These are phyloP conservation scores for Kalaharituber pfeilii DNA, from an alignment of 2,329 filamentous ascomycete species.

Conservation along the genomic window DNA sequence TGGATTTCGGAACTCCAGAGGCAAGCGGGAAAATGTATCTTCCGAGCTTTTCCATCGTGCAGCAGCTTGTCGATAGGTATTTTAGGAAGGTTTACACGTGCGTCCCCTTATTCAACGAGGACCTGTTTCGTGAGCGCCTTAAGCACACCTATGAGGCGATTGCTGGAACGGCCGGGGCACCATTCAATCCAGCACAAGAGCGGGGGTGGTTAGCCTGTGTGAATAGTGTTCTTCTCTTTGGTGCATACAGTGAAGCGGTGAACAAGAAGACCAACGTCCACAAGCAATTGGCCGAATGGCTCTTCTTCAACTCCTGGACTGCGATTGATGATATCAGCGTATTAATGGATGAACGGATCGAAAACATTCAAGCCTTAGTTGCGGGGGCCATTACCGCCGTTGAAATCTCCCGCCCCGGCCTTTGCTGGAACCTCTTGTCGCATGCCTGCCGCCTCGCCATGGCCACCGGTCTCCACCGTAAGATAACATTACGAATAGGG, in stretches of 20 bases:
- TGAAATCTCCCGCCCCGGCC: conserved; percentile 43
- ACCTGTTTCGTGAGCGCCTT: background rate
- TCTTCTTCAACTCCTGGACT: background rate
- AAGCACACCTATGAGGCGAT: background rate
- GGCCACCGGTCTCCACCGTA: conserved; percentile 42
- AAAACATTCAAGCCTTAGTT: background rate
- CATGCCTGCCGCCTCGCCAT: conserved; percentile 44
- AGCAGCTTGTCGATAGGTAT: no score
- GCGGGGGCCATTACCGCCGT: conserved; percentile 42
- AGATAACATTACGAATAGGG: background rate
- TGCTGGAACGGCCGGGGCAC: conserved; percentile 2
- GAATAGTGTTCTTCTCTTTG: background rate
- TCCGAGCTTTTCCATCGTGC: no score
- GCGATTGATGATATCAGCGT: background rate
- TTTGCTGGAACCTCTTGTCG: conserved; percentile 46
- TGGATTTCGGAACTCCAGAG: background rate
- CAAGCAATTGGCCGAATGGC: background rate
- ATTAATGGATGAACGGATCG: background rate
- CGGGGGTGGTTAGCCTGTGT: conserved; percentile 18
- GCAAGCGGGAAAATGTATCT: no score
- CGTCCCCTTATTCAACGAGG: background rate
- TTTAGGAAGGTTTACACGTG: no score
- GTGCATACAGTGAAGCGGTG: background rate
- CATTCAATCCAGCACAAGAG: no score
- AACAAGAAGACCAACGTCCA: background rate